Evolutionary conservation across 1,284 basidiomycete genomes (phyloP).

Genomic region (Sporisorium reilianum): DNA sequence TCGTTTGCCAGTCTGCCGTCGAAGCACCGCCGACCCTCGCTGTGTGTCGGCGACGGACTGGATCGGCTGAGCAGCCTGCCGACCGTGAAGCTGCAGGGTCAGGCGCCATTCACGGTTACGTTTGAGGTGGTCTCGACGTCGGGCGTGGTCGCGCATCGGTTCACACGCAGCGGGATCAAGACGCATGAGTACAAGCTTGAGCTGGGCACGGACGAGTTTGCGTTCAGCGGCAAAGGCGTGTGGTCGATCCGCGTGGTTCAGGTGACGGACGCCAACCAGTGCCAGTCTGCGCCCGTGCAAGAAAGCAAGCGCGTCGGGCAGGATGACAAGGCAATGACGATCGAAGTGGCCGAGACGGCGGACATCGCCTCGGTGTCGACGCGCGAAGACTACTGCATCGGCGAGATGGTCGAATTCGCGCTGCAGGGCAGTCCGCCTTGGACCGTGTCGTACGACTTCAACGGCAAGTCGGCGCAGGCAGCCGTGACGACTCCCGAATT

Average conservation of each 20-base stretch:
- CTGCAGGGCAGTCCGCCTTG: constrained; percentile 96
- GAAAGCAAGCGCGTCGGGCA: constrained; percentile 13
- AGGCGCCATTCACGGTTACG: constrained; percentile 86
- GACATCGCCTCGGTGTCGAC: constrained; percentile 86
- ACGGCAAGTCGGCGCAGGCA: constrained; percentile 80
- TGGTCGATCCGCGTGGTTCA: constrained; percentile 73
- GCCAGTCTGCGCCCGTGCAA: constrained; percentile 21
- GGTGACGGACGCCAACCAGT: constrained; percentile 61
- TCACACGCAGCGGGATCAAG: constrained; percentile 74
- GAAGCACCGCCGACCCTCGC: constrained; percentile 74
- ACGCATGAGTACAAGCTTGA: constrained; percentile 83
- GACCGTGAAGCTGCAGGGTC: constrained; percentile 74
- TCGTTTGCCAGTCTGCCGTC: constrained; percentile 26
- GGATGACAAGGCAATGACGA: constrained; percentile 25
- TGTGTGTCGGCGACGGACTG: constrained; percentile 72
- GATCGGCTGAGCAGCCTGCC: constrained; percentile 37
- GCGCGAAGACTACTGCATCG: constrained; percentile 86
- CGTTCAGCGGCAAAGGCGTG: constrained; percentile 79
- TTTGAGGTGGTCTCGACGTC: constrained; percentile 74
- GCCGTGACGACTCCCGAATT: constrained; percentile 84
- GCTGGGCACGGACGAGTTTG: constrained; percentile 80
- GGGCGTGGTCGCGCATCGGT: constrained; percentile 71
- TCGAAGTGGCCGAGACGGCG: constrained; percentile 91
- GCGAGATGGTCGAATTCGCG: constrained; percentile 89
- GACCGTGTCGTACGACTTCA: constrained; percentile 89